Percentiles rank a stretch among this genome's conserved stretches.
Conservation (phyloP, 257 asterid genomes). For the Scutellaria baicalensis region DNA sequence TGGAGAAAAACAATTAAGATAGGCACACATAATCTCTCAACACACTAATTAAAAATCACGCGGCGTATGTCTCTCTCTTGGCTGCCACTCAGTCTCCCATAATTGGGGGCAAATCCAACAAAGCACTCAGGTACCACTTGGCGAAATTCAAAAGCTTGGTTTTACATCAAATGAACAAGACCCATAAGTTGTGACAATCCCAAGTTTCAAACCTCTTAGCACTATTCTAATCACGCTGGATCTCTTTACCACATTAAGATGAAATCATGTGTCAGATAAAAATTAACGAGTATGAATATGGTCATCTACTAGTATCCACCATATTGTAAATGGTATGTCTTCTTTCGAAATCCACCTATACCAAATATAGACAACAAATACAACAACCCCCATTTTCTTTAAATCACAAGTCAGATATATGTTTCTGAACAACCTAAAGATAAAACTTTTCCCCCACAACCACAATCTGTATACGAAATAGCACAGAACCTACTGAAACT, state of each 20-base stretch:
- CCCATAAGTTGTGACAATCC: background rate
- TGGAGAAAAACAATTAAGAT: background rate
- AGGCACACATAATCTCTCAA: background rate
- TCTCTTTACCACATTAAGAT: background rate
- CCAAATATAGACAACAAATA: no score
- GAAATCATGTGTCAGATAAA: background rate
- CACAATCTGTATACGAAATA: background rate
- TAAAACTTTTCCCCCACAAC: no score
- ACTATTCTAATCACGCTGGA: background rate
- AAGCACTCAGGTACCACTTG: background rate
- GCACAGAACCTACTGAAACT: background rate
- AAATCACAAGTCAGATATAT: no score
- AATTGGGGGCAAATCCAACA: no score
- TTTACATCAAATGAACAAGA: background rate
- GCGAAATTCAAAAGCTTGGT: background rate
- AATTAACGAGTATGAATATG: background rate
- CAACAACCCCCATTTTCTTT: no score
- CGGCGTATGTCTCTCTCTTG: background rate
- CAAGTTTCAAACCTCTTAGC: background rate
- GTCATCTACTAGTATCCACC: background rate
- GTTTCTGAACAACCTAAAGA: no score
- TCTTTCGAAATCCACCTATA: background rate
- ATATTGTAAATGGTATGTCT: background rate
- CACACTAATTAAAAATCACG: background rate
- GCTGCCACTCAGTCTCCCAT: background rate